A percentile compares a stretch with the other conserved stretches of the same genome.
These are phyloP conservation scores for Pyricularia sp. DNA, from an alignment of 2,329 filamentous ascomycete genomes.

Conservation along the genomic window DNA sequence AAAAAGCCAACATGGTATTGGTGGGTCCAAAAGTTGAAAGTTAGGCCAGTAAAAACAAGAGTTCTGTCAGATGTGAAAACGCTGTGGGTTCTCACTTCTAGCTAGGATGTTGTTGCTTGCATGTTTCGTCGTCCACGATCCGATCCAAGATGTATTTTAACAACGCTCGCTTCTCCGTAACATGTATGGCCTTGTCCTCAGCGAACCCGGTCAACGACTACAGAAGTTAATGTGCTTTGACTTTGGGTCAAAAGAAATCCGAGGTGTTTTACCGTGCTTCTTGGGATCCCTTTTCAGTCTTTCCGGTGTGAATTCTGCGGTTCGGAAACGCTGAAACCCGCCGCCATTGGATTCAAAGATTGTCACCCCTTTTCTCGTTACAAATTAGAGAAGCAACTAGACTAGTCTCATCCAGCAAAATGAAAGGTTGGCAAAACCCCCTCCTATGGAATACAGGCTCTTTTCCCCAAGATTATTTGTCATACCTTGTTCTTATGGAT, in stretches of 20 bases:
- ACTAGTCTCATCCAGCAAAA: slow-evolving; percentile 1
- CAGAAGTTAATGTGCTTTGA: neutral
- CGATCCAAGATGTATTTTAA: neutral
- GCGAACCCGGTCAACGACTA: neutral
- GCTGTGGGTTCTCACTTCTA: neutral
- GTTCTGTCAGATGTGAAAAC: neutral
- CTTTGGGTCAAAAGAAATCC: neutral
- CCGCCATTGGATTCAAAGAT: neutral
- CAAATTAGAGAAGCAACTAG: neutral
- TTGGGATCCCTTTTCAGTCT: neutral
- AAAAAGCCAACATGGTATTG: neutral
- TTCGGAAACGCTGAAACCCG: neutral
- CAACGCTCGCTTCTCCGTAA: neutral
- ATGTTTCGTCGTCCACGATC: neutral
- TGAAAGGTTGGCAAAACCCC: slow-evolving; percentile 11
- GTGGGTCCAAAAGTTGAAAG: neutral
- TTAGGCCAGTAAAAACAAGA: neutral
- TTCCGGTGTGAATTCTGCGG: neutral
- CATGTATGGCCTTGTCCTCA: neutral
- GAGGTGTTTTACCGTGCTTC: neutral
- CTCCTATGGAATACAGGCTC: neutral
- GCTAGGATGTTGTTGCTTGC: neutral
- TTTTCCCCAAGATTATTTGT: neutral
- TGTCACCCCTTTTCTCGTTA: neutral
- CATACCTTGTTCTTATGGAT: slow-evolving; percentile 5